Evolutionary conservation across 805 yeast genomes (phyloP), one percentile per base, ranked within the genome.

Genomic region (Dipodascopsis tothii): DNA sequence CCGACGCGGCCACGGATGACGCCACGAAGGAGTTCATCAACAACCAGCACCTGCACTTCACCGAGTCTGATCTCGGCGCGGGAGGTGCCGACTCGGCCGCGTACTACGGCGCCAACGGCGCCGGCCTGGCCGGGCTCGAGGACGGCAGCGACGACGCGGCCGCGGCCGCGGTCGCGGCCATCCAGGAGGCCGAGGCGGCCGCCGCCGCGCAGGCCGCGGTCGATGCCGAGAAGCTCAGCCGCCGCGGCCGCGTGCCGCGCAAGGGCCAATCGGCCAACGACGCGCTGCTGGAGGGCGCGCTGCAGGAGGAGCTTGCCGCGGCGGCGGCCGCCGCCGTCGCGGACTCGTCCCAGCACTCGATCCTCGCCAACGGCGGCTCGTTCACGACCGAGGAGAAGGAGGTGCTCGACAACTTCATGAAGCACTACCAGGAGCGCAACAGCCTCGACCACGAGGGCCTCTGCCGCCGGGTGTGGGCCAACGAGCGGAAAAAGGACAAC

Each of bases 381-480:
- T 84, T 84, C 56, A 68, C 82, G 1, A 65, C 62, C 20, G 83
- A 78, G 39, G 97, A 88, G 62, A 71, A 68, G 16, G 71, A 66
- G 18, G 83, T 85, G 0, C 75, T 88, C 49, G 90, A 85, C 45
- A 73, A 73, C 43, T 86, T 84, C 56, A 76, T 88, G 48, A 64
- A 67, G 14, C 81, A 80, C 18, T 90, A 84, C 59, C 78, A 84
- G 54, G 70, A 66, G 9, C 72, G 81, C 50, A 72, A 81, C 57
- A 72, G 72, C 23, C 66, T 84, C 61, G 71, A 79, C 5, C 68
- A 86, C 42, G 74, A 74, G 36, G 82, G 81, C 44, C 74, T 88
- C 4, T 83, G 95, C 62, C 79, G 78, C 54, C 70, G 96, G 37
- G 84, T 88, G 18, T 88, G 97, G 97, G 68, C 86, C 4, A 77